These are phyloP conservation scores for Aspergillus sp. DNA, from an alignment of 2,329 filamentous ascomycete species.

Conservation along the genomic window DNA sequence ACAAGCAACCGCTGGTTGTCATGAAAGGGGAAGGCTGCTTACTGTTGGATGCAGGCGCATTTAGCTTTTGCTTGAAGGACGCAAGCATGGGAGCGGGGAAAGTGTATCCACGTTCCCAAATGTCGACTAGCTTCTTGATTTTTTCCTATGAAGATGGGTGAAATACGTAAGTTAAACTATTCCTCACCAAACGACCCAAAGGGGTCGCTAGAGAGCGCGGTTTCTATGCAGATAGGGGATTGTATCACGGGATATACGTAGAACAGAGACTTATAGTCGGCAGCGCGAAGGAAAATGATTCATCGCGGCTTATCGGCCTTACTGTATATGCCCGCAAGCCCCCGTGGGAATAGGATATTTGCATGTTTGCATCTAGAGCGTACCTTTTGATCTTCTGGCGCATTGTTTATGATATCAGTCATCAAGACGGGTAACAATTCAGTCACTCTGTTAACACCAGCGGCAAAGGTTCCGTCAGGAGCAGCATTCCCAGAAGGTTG, in stretches of 20 bases:
- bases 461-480: slow-evolving; percentile 88
- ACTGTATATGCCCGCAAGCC: slow-evolving; percentile 29
- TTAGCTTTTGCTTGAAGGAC: slow-evolving; percentile 81
- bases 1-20: slow-evolving; percentile 7
- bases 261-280: slow-evolving; percentile 24
- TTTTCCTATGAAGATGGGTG: slow-evolving; percentile 69
- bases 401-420: slow-evolving; percentile 87
- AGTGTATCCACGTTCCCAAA: slow-evolving; percentile 94
- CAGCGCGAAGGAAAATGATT: slow-evolving; percentile 31
- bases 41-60: slow-evolving; percentile 61
- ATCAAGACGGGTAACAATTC: slow-evolving; percentile 91
- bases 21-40: slow-evolving; percentile 47
- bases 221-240: slow-evolving; percentile 24
- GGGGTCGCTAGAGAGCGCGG: slow-evolving; percentile 21
- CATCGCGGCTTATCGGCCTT: slow-evolving; percentile 22
- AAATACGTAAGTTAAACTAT: slow-evolving; percentile 52
- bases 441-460: slow-evolving; percentile 93
- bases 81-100: slow-evolving; percentile 78
- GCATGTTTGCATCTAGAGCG: slow-evolving; percentile 50
- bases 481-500: slow-evolving; percentile 79
- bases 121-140: slow-evolving; percentile 91
- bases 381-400: slow-evolving; percentile 96
- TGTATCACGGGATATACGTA: slow-evolving; percentile 27
- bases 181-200: slow-evolving; percentile 26
- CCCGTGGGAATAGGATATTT: slow-evolving; percentile 26